phyloP scores from a whole-genome alignment of 2,329 filamentous ascomycete species.

The Talaromyces islandicus region DNA sequence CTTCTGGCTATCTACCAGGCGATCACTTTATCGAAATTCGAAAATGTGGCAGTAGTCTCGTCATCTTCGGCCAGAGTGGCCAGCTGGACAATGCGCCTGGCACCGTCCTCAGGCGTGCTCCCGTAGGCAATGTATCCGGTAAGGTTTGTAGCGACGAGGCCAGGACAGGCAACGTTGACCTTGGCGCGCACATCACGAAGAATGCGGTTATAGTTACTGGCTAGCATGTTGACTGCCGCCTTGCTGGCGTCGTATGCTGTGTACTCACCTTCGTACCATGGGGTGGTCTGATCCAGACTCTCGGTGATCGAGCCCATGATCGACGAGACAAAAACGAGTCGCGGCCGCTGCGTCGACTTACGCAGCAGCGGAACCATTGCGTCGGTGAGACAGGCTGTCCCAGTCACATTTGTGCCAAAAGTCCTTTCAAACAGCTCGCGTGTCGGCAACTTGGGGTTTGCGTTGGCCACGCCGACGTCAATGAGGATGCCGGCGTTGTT shows the following conservation, averaged over 20 bases:
- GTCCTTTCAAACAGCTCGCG: slow-evolving; percentile 19
- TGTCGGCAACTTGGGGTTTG: background rate
- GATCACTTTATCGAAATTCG: slow-evolving; percentile 1
- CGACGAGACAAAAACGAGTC: slow-evolving; percentile 29
- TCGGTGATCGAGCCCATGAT: slow-evolving; percentile 24
- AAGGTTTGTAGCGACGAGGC: slow-evolving; percentile 7
- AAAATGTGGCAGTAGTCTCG: slow-evolving; percentile 8
- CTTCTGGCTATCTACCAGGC: background rate
- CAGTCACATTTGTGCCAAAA: slow-evolving; percentile 28
- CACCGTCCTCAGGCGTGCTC: slow-evolving; percentile 1
- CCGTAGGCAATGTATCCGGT: background rate
- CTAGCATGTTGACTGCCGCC: slow-evolving; percentile 37
- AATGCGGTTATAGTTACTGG: slow-evolving; percentile 6
- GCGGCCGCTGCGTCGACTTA: slow-evolving; percentile 5
- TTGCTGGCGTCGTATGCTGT: slow-evolving; percentile 37
- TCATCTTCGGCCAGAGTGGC: slow-evolving; percentile 8
- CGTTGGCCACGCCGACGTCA: background rate
- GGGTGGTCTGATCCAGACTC: slow-evolving; percentile 18
- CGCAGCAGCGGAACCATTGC: slow-evolving; percentile 27
- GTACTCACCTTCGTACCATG: slow-evolving; percentile 24
- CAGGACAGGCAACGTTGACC: slow-evolving; percentile 7
- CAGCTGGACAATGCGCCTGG: slow-evolving; percentile 5
- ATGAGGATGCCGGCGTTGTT: slow-evolving; percentile 19
- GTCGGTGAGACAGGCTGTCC: slow-evolving; percentile 26
- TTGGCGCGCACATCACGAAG: slow-evolving; percentile 3